These are phyloP conservation scores for Funneliformis geosporum DNA, from an alignment of 192 early-diverging fungal species.

Conservation along the genomic window DNA sequence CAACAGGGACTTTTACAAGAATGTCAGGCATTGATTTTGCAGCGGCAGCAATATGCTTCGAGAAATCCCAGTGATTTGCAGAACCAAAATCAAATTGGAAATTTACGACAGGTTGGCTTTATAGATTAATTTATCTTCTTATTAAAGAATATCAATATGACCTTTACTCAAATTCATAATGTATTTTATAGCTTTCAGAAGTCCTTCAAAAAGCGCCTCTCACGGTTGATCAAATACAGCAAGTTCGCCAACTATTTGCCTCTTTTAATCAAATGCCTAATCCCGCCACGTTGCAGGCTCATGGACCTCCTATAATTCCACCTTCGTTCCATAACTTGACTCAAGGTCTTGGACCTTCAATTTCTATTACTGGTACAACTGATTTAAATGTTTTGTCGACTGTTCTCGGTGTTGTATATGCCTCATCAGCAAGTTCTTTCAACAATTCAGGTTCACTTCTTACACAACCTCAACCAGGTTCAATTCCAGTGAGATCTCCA, in stretches of 20 bases:
- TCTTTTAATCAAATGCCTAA: constrained; percentile 32
- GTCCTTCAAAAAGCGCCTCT: constrained; percentile 47
- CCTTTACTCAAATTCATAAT: constrained; percentile 30
- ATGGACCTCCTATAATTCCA: not conserved
- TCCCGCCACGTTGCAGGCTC: constrained; percentile 30
- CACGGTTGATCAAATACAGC: constrained; percentile 47
- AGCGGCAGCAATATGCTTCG: constrained; percentile 27
- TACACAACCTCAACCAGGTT: not conserved
- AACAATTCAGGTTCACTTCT: not conserved
- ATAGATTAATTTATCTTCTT: not conserved
- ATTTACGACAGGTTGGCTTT: constrained; percentile 27
- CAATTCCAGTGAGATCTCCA: not conserved
- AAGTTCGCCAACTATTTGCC: constrained; percentile 48
- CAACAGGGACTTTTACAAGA: constrained; percentile 28
- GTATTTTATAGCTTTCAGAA: constrained; percentile 42
- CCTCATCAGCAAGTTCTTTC: not conserved
- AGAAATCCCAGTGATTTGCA: constrained; percentile 26
- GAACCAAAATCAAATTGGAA: constrained; percentile 27
- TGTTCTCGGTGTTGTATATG: not conserved
- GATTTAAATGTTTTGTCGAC: not conserved
- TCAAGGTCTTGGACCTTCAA: not conserved
- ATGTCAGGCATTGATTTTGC: constrained; percentile 13
- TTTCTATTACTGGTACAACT: constrained; percentile 23
- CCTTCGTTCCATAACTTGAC: not conserved
- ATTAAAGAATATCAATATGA: not conserved